Evolutionary conservation across 495 filamentous ascomycete species (phyloP), one percentile per base, ranked within the genome.

Genomic region (Diplogelasinospora grovesii): DNA sequence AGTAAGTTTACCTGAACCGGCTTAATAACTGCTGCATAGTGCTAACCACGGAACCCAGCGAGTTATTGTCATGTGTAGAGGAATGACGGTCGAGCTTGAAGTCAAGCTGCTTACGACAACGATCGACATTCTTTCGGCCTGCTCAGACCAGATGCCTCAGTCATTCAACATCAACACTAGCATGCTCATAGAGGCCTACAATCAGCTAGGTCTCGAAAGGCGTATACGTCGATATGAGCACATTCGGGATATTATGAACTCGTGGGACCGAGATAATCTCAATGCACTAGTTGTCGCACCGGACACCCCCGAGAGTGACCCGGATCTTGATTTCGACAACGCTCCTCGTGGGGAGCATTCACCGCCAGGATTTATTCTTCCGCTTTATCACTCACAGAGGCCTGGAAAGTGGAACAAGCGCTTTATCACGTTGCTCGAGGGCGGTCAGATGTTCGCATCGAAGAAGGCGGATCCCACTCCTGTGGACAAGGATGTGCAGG

Each of bases 161-260:
- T 58, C 73, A 8, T 81, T 93, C 30, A 69, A 78, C 52, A 64
- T 74, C 1, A 57, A 67, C 13, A 72, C 66, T 7, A 79, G 79
- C 26, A 70, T 92, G 11, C 49, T 96, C 1, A 58, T 89, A 23
- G 92, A 98, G 58, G 77, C 73, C 1, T 96, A 85, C 54, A 60
- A 65, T 14, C 70, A 77, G 25, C 63, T 90, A 1, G 88, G 87
- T n/a, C 68, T 98, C 3, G 84, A 93, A 54, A 78, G 92, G 31
- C 80, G 85, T 3, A 58, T 98, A 18, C 85, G 92, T 9, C 79
- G 75, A 6, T 96, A 95, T 57, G 92, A 98, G 64, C 78, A 75
- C 45, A 71, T 97, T 19, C 77, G 88, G 24, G 87, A 95, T 59
- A 76, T 95, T 19, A 71, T 96, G 73, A 93, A 90, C 57, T 92